A percentile compares a stretch with the other conserved stretches of the same genome.
These are phyloP conservation scores for Nicotiana tabacum DNA, from an alignment of 257 asterid species.

Conservation along the genomic window DNA sequence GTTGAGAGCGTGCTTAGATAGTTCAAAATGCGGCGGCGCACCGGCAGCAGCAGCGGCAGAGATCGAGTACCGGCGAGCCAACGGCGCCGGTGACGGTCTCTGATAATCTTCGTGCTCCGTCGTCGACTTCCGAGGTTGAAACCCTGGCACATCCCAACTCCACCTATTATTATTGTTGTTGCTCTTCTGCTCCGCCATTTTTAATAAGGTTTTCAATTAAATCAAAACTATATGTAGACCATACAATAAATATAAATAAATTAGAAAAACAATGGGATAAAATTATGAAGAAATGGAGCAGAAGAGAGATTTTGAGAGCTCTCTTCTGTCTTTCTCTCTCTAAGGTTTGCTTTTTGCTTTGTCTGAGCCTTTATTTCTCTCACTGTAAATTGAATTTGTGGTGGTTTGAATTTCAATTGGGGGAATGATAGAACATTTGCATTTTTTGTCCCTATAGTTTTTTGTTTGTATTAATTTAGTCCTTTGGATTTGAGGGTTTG, in stretches of 20 bases:
- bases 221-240: background rate
- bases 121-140: constrained; percentile 69
- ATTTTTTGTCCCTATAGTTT: background rate
- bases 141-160: constrained; percentile 98
- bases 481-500: background rate
- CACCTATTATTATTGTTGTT: constrained; percentile 66
- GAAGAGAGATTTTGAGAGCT: constrained; percentile 12
- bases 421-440: background rate
- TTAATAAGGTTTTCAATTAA: background rate
- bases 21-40: constrained; percentile 45
- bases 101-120: constrained; percentile 47
- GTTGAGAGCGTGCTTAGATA: constrained; percentile 48
- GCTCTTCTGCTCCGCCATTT: constrained; percentile 67
- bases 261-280: background rate
- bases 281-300: constrained; percentile 8
- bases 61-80: constrained; percentile 71
- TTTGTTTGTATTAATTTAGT: background rate
- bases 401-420: constrained; percentile 4
- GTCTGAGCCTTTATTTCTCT: background rate
- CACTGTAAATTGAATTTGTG: constrained; percentile 16
- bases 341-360: background rate
- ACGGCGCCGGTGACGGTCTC: constrained; percentile 29
- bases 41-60: constrained; percentile 62
- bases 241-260: background rate
- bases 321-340: constrained; percentile 14